These are phyloP conservation scores for Trichoderma parareesei DNA, from an alignment of 495 filamentous ascomycete genomes.

Conservation along the genomic window DNA sequence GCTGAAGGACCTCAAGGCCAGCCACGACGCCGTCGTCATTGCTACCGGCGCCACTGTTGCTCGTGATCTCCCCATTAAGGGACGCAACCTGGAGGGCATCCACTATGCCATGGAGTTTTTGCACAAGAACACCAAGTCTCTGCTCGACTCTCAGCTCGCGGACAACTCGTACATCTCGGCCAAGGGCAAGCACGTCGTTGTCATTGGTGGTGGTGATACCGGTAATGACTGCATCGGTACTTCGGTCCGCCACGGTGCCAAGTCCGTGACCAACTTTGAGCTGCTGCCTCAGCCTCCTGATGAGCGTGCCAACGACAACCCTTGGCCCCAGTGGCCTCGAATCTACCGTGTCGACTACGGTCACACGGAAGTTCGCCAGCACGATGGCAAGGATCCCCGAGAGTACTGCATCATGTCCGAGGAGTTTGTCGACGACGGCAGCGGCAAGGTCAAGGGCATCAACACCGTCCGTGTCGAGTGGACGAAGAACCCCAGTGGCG, in stretches of 20 bases:
- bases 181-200: slow-evolving; percentile 93
- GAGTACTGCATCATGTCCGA: slow-evolving; percentile 99
- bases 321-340: slow-evolving; percentile 98
- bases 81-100: slow-evolving; percentile 84
- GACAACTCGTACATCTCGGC: slow-evolving; percentile 92
- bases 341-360: slow-evolving; percentile 99
- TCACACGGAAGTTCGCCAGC: slow-evolving; percentile 92
- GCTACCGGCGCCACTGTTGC: slow-evolving; percentile 97
- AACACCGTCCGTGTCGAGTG: slow-evolving; percentile 97
- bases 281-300: slow-evolving; percentile 89
- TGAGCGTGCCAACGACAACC: slow-evolving; percentile 93
- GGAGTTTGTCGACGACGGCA: slow-evolving; percentile 92
- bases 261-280: slow-evolving; percentile 96
- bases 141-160: slow-evolving; percentile 83
- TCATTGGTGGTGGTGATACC: slow-evolving; percentile 98
- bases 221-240: slow-evolving; percentile 99
- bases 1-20: slow-evolving; percentile 64
- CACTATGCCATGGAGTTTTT: slow-evolving; percentile 99
- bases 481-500: slow-evolving; percentile 81
- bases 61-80: slow-evolving; percentile 88
- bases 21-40: slow-evolving; percentile 83
- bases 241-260: slow-evolving; percentile 93
- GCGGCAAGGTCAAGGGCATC: slow-evolving; percentile 87
- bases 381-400: slow-evolving; percentile 94
- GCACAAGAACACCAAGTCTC: slow-evolving; percentile 96